phyloP scores from a whole-genome alignment of 1,284 basidiomycete species.

The Ganoderma resinaceum region DNA sequence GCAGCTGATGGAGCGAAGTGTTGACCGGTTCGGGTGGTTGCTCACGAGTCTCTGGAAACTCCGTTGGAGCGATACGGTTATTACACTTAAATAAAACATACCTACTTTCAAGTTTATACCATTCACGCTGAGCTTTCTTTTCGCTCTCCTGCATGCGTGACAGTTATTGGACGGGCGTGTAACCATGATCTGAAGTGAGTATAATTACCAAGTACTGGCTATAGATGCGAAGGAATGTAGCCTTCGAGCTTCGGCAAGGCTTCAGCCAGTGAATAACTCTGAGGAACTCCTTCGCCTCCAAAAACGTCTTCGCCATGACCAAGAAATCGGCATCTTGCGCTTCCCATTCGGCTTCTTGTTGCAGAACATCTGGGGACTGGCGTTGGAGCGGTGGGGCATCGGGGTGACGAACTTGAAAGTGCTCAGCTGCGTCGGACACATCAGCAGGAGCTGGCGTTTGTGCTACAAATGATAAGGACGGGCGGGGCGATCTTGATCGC shows the following conservation, averaged over 20 bases:
- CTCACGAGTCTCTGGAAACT: conserved; percentile 67
- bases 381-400: conserved; percentile 35
- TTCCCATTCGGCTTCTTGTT: conserved; percentile 56
- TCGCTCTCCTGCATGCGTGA: conserved; percentile 56
- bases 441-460: conserved; percentile 43
- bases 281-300: conserved; percentile 83
- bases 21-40: conserved; percentile 79
- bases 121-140: conserved; percentile 70
- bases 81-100: conserved; percentile 15
- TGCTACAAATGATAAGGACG: conserved; percentile 43
- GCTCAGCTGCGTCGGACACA: conserved; percentile 20
- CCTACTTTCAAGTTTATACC: conserved; percentile 78
- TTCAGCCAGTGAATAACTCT: conserved; percentile 75
- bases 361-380: conserved; percentile 30
- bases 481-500: conserved; percentile 49
- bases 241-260: conserved; percentile 72
- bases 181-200: conserved; percentile 9
- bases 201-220: conserved; percentile 83
- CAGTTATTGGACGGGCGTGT: conserved; percentile 21
- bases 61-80: neutral
- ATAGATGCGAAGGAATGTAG: conserved; percentile 83
- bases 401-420: conserved; percentile 32
- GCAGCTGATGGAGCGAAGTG: conserved; percentile 62
- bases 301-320: conserved; percentile 76
- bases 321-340: conserved; percentile 72